Evolutionary conservation across 1,139 yeast genomes (phyloP), one percentile per base, ranked within the genome.

Genomic region (Debaryomyces singareniensis): DNA sequence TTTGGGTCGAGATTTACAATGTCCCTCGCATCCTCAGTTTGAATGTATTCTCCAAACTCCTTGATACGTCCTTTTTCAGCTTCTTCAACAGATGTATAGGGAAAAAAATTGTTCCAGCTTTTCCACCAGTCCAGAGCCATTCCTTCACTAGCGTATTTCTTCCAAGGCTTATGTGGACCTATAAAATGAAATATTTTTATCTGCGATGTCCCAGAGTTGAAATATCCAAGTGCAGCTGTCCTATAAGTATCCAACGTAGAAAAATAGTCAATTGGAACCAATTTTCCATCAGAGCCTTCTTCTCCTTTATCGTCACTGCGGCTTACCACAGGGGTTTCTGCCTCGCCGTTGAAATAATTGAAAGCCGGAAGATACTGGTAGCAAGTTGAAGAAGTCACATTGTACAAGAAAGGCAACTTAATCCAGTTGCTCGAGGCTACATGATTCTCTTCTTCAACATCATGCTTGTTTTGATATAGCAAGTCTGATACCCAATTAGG

Each of bases 321-420:
- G n/a, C n/a, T n/a, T n/a, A n/a, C n/a, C n/a, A n/a, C n/a, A n/a
- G n/a, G n/a, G n/a, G n/a, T n/a, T n/a, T 40, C 36, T n/a, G 40
- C 40, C 7, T 25, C 31, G 9, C 29, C 31, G 12, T 58, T 53
- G 51, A 82, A 89, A 48, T 75, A 73, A 24, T 62, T 60, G 49
- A 70, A 74, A 0, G 96, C 96, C 0, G 97, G 96, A 23, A 74
- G 62, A 53, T 85, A 80, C 50, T 89, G 86, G 51, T 89, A 89
- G 30, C 81, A 78, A n/a, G 76, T 63, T 15, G 79, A 72, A 2
- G 94, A 85, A 0, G 96, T 87, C 20, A 89, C 94, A 45, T 91
- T 91, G 61, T 78, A 89, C 31, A 76, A 52, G 46, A 87, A 91
- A 1, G 96, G 91, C 28, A 91, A 55, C 30, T 75, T 69, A 21